Evolutionary conservation across 2,329 filamentous ascomycete species (phyloP).

Genomic region (Cadophora luteo-olivacea): DNA sequence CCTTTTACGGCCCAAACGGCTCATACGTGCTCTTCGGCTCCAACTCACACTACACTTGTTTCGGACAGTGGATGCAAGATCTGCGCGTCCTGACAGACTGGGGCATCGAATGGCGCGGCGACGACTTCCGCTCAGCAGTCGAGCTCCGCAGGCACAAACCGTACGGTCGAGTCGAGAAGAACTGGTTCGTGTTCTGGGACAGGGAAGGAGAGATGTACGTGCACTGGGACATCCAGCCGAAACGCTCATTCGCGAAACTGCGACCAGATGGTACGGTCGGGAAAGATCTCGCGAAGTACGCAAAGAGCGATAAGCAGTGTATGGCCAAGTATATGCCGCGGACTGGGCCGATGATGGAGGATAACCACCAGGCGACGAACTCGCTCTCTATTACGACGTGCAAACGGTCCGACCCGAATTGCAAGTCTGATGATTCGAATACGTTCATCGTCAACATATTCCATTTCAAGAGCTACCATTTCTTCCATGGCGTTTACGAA

Average conservation of each 20-base stretch:
- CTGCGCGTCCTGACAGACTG: conserved; percentile 57
- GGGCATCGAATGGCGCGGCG: conserved; percentile 40
- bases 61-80: conserved; percentile 63
- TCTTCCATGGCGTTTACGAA: conserved; percentile 59
- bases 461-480: conserved; percentile 59
- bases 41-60: conserved; percentile 60
- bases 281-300: conserved; percentile 52
- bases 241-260: conserved; percentile 56
- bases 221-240: conserved; percentile 60
- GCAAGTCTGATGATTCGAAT: conserved; percentile 52
- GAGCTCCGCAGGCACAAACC: conserved; percentile 59
- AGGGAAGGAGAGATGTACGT: conserved; percentile 51
- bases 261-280: conserved; percentile 53
- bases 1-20: conserved; percentile 59
- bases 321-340: conserved; percentile 54
- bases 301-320: conserved; percentile 53
- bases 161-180: conserved; percentile 60
- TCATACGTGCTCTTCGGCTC: conserved; percentile 62
- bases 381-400: conserved; percentile 63
- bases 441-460: conserved; percentile 62
- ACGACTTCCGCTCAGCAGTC: conserved; percentile 46
- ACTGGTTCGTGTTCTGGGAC: conserved; percentile 69
- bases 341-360: conserved; percentile 48
- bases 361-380: conserved; percentile 66
- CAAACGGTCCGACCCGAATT: conserved; percentile 52